phyloP scores from a whole-genome alignment of 208 protist genomes.

The Sergeia podlipaevii region DNA sequence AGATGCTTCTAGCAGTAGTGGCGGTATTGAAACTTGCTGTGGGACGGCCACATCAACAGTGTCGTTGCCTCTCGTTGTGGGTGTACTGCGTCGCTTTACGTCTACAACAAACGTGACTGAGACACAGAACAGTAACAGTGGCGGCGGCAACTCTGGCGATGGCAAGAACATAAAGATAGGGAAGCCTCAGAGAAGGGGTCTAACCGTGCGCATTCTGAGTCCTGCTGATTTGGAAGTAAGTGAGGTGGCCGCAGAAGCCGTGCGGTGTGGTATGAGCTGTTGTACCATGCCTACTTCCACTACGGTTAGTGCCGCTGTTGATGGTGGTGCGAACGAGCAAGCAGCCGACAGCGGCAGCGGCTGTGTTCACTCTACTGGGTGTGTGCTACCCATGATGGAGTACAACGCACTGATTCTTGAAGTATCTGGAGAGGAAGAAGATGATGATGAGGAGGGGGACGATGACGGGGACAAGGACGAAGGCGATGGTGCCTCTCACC shows the following conservation, averaged over 20 bases:
- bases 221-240: too few species aligned
- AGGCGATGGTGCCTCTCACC: not conserved
- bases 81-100: slow-evolving; percentile 23
- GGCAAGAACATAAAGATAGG: not conserved
- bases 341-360: not conserved
- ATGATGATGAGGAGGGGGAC: not conserved
- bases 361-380: not conserved
- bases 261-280: too few species aligned
- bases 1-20: not conserved
- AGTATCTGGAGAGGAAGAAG: not conserved
- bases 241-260: slow-evolving; percentile 1
- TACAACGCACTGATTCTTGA: not conserved
- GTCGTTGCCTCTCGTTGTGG: slow-evolving; percentile 26
- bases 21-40: not conserved
- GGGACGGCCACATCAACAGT: not conserved
- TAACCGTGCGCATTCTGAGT: slow-evolving; percentile 26
- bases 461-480: not conserved
- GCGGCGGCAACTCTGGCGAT: not conserved
- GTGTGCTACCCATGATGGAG: not conserved
- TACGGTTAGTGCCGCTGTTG: slow-evolving; percentile 8
- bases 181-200: slow-evolving; percentile 1
- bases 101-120: not conserved
- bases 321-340: slow-evolving; percentile 7
- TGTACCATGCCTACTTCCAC: not conserved
- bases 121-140: not conserved